A percentile compares a stretch with the other conserved stretches of the same genome.
phyloP scores from a whole-genome alignment of 163 green algal species.

The Chlamydomonas reinhardtii region DNA sequence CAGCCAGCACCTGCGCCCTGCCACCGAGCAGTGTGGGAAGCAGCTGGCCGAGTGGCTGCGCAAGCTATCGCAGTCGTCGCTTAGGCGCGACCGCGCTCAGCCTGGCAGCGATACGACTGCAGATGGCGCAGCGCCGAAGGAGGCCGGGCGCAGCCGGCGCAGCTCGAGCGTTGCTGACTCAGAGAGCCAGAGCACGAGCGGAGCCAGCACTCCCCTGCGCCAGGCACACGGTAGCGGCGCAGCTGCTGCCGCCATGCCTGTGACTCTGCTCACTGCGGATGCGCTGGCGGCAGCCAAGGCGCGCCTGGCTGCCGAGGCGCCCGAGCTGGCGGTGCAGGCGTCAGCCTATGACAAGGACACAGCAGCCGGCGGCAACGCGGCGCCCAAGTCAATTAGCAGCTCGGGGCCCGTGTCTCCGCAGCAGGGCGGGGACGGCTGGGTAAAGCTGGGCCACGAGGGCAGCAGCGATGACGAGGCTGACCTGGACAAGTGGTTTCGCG shows the following conservation, averaged over 20 bases:
- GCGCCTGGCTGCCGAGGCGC: background rate
- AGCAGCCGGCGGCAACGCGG: too few relatives aligned
- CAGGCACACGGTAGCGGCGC: too few relatives aligned
- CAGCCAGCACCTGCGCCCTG: background rate
- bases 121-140: background rate
- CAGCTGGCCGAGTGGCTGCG: slow-evolving; percentile 2
- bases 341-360: background rate
- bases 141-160: background rate
- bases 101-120: background rate
- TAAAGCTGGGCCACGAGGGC: background rate
- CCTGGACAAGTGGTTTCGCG: background rate
- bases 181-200: too few relatives aligned
- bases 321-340: background rate
- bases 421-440: too few relatives aligned
- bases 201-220: too few relatives aligned
- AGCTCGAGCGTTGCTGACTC: background rate
- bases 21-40: background rate
- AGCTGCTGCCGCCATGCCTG: background rate
- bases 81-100: too few relatives aligned
- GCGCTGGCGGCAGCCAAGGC: background rate
- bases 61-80: background rate
- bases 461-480: background rate
- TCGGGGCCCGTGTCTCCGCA: too few relatives aligned
- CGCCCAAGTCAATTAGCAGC: background rate
- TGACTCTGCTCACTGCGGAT: too few relatives aligned